These are phyloP conservation scores for Rhizopogon vinicolor DNA, from an alignment of 768 basidiomycete genomes.

Conservation along the genomic window DNA sequence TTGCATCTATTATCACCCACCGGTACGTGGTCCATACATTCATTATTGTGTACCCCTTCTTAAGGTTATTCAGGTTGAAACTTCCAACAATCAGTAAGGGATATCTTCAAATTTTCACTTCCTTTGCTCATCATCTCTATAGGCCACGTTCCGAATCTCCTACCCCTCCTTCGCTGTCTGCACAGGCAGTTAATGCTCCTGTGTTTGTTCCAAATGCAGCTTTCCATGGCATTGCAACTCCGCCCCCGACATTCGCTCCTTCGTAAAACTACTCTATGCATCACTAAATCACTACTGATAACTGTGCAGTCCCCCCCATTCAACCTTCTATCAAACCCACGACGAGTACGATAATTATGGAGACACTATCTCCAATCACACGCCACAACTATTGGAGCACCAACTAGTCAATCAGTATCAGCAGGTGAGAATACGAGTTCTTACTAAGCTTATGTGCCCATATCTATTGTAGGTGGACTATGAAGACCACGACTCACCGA, in stretches of 20 bases:
- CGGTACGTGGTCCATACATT: constrained; percentile 32
- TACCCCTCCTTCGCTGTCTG: constrained; percentile 36
- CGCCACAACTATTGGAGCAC: constrained; percentile 13
- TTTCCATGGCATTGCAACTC: constrained; percentile 44
- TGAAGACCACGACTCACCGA: constrained; percentile 20
- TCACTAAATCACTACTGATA: constrained; percentile 7
- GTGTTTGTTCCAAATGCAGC: constrained; percentile 74
- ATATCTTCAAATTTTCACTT: neutral
- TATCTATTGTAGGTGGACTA: constrained; percentile 25
- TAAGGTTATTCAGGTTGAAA: constrained; percentile 12
- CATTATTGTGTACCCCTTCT: neutral
- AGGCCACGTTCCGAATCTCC: constrained; percentile 45
- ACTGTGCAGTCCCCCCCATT: constrained; percentile 19
- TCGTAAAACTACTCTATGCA: constrained; percentile 15
- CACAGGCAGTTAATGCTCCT: constrained; percentile 77
- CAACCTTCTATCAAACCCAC: constrained; percentile 24
- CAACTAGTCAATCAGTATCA: constrained; percentile 15
- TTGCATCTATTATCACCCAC: constrained; percentile 79
- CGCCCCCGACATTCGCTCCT: constrained; percentile 27
- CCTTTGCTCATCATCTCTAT: neutral
- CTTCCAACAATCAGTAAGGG: constrained; percentile 20
- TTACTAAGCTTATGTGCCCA: neutral
- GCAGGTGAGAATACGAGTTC: constrained; percentile 16
- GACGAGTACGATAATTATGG: constrained; percentile 36
- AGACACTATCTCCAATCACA: constrained; percentile 12